phyloP scores from a whole-genome alignment of 345 rosid genomes.

The Boechera stricta region DNA sequence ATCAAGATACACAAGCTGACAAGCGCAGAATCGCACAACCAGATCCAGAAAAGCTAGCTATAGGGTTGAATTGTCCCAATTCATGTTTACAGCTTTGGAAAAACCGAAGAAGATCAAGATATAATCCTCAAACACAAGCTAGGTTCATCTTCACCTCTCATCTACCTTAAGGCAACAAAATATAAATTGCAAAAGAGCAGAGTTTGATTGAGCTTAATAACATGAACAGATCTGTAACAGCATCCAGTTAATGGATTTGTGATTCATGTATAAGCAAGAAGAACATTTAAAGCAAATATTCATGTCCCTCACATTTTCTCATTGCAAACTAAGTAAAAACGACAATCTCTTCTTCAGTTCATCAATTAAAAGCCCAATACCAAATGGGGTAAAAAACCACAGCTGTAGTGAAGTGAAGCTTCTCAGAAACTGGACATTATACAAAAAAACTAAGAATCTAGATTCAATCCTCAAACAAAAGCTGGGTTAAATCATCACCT shows the following conservation, averaged over 20 bases:
- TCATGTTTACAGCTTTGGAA: too few relatives aligned
- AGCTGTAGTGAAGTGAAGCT: neutral
- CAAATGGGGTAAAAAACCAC: neutral
- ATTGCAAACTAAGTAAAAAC: neutral
- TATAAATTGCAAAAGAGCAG: neutral
- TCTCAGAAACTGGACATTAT: neutral
- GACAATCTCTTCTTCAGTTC: too few relatives aligned
- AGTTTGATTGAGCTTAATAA: neutral
- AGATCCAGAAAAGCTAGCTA: too few relatives aligned
- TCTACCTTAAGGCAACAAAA: neutral
- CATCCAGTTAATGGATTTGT: neutral
- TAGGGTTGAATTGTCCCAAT: too few relatives aligned
- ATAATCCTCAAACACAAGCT: neutral
- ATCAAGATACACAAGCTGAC: too few relatives aligned
- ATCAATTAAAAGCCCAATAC: too few relatives aligned
- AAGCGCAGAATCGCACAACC: too few relatives aligned
- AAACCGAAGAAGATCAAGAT: neutral
- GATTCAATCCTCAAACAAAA: neutral
- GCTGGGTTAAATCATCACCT: neutral
- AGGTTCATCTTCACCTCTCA: neutral
- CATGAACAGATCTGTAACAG: conserved; percentile 1
- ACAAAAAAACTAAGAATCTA: neutral
- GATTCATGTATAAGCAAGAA: neutral
- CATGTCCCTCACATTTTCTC: neutral
- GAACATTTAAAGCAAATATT: neutral